Conservation (phyloP, 1,284 basidiomycete species). For the Ceraceosorus bombacis region DNA sequence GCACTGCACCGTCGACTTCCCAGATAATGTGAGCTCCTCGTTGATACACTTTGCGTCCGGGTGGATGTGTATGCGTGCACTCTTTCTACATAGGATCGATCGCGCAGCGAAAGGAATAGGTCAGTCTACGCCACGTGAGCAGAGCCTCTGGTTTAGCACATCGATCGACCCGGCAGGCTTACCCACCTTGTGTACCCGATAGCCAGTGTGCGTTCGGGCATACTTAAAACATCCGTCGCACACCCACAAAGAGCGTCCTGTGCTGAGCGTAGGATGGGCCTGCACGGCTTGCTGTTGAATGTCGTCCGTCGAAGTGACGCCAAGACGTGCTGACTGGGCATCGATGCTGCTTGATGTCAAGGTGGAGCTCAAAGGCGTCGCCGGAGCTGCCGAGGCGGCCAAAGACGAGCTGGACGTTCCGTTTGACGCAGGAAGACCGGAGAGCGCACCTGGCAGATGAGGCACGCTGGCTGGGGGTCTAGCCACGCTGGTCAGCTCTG, state of each 20-base stretch:
- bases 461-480: neutral
- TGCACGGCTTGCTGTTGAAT: conserved; percentile 3
- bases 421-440: neutral
- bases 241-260: conserved; percentile 52
- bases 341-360: neutral
- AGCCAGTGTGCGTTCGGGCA: conserved; percentile 54
- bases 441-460: too few species aligned
- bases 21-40: conserved; percentile 82
- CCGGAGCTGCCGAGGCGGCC: neutral
- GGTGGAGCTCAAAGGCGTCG: neutral
- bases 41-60: conserved; percentile 83
- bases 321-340: neutral
- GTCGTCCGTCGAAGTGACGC: neutral
- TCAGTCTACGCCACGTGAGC: neutral
- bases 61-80: conserved; percentile 69
- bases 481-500: neutral
- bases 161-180: neutral
- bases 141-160: neutral
- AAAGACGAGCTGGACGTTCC: neutral
- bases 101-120: neutral
- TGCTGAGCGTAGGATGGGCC: neutral
- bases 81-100: conserved; percentile 54
- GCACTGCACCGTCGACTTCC: conserved; percentile 82
- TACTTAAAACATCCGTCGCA: conserved; percentile 96
- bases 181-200: conserved; percentile 26